phyloP scores from a whole-genome alignment of 2,329 filamentous ascomycete species.

The Scedosporium boydii region DNA sequence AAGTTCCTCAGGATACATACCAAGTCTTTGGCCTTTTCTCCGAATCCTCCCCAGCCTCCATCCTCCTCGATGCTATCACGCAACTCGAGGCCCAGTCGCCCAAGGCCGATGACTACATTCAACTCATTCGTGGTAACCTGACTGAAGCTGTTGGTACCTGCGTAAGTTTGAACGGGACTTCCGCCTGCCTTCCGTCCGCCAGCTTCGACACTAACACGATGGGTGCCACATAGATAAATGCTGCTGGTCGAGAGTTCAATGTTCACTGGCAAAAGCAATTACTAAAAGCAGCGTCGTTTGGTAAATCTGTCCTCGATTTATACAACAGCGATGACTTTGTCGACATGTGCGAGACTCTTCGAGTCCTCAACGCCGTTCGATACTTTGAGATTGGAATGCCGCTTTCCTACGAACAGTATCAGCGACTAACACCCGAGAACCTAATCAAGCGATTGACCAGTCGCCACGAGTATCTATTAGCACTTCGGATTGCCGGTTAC shows the following conservation, averaged over 20 bases:
- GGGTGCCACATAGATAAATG: slow-evolving; percentile 45
- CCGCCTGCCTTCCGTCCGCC: not conserved
- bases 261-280: slow-evolving; percentile 90
- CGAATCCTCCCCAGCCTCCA: slow-evolving; percentile 78
- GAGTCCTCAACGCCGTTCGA: slow-evolving; percentile 84
- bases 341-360: slow-evolving; percentile 90
- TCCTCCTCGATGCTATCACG: slow-evolving; percentile 86
- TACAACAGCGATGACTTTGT: slow-evolving; percentile 99
- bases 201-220: not conserved
- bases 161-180: slow-evolving; percentile 19
- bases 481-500: slow-evolving; percentile 80
- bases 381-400: slow-evolving; percentile 88
- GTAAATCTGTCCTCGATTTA: slow-evolving; percentile 91
- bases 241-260: slow-evolving; percentile 85
- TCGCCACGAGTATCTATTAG: slow-evolving; percentile 82
- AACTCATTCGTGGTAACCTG: slow-evolving; percentile 78
- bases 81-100: slow-evolving; percentile 89
- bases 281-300: slow-evolving; percentile 92
- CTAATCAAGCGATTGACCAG: slow-evolving; percentile 81
- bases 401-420: slow-evolving; percentile 87
- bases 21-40: slow-evolving; percentile 86
- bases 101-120: slow-evolving; percentile 95
- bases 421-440: slow-evolving; percentile 79
- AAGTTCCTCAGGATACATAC: slow-evolving; percentile 76
- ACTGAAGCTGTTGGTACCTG: slow-evolving; percentile 91